phyloP scores from a whole-genome alignment of 495 filamentous ascomycete genomes.

The Neurospora sp. region DNA sequence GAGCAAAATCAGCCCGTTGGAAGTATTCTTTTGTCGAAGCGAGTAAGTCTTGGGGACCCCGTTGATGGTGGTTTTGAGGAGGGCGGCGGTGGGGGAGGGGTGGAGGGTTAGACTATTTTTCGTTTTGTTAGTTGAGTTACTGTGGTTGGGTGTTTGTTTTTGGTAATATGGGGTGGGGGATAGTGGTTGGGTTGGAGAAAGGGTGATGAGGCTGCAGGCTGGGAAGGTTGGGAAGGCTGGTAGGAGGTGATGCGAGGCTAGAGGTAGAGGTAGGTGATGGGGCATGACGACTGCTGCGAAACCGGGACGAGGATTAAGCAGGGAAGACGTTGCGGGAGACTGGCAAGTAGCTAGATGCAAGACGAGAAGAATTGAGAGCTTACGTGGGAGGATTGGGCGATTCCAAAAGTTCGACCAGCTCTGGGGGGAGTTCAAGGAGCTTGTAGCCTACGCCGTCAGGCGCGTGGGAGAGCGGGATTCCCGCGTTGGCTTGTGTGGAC shows the following conservation, averaged over 20 bases:
- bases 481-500: constrained; percentile 49
- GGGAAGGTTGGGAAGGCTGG: neutral
- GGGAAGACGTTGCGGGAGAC: no score
- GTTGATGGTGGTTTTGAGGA: constrained; percentile 49
- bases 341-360: neutral
- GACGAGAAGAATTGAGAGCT: constrained; percentile 7
- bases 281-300: neutral
- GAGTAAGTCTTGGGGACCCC: constrained; percentile 54
- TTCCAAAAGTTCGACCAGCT: constrained; percentile 56
- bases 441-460: constrained; percentile 51
- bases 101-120: constrained; percentile 54
- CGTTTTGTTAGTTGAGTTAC: neutral
- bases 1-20: constrained; percentile 71
- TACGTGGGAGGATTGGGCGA: constrained; percentile 51
- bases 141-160: neutral
- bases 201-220: neutral
- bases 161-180: neutral
- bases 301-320: no score
- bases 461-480: constrained; percentile 54
- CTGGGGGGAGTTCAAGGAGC: constrained; percentile 71
- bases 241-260: neutral
- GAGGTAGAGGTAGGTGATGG: neutral
- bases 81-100: constrained; percentile 50
- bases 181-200: neutral
- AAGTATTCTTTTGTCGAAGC: constrained; percentile 82